These are phyloP conservation scores for Rhizopus arrhizus DNA, from an alignment of 371 early-diverging fungal species.

Conservation along the genomic window DNA sequence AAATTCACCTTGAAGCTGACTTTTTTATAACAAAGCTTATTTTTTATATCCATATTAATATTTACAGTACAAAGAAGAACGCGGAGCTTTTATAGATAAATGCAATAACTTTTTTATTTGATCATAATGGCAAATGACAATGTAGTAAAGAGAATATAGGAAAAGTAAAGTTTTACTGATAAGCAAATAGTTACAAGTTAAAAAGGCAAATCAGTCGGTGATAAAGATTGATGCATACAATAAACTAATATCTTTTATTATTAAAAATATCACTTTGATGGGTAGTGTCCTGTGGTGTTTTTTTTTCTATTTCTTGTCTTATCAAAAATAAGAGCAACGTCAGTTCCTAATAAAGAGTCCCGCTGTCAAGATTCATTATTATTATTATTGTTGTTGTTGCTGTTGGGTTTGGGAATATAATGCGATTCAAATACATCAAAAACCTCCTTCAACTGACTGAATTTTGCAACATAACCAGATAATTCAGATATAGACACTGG, in stretches of 20 bases:
- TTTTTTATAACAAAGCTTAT: constrained; percentile 9
- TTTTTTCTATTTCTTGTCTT: constrained; percentile 19
- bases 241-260: constrained; percentile 6
- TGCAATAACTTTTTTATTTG: constrained; percentile 4
- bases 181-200: constrained; percentile 3
- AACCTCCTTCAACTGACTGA: constrained; percentile 12
- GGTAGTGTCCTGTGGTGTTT: constrained; percentile 13
- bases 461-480: constrained; percentile 18
- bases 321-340: constrained; percentile 7
- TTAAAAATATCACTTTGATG: constrained; percentile 8
- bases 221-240: constrained; percentile 8
- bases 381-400: constrained; percentile 6
- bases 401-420: constrained; percentile 10
- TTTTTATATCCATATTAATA: constrained; percentile 2
- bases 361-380: constrained; percentile 5
- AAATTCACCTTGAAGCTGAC: constrained; percentile 2
- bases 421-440: constrained; percentile 17
- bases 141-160: constrained; percentile 9
- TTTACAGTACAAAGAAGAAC: constrained; percentile 4
- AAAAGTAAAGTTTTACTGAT: constrained; percentile 5
- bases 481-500: constrained; percentile 20
- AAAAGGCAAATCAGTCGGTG: constrained; percentile 6
- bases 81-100: constrained; percentile 1
- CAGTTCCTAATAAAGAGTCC: constrained; percentile 5
- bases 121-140: constrained; percentile 7